Percentiles rank a stretch among this genome's conserved stretches.
These are phyloP conservation scores for Calonectria pseudoreteaudii DNA, from an alignment of 2,329 filamentous ascomycete species.

Conservation along the genomic window DNA sequence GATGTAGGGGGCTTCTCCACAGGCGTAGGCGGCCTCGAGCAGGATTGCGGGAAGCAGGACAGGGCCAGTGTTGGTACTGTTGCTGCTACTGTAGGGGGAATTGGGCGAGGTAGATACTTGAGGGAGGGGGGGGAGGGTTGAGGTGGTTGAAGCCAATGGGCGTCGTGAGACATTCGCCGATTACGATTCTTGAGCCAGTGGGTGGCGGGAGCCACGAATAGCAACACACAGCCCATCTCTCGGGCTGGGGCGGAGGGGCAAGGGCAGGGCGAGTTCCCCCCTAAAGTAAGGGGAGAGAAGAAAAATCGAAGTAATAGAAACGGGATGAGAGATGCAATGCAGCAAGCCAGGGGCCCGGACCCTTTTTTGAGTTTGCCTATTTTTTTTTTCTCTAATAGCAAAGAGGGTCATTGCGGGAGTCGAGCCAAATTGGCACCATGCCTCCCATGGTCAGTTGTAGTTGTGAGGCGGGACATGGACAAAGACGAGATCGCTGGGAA, in stretches of 20 bases:
- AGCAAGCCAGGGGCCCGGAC: constrained; percentile 8
- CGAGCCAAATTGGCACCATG: not conserved
- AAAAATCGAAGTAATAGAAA: not conserved
- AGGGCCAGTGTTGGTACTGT: constrained; percentile 13
- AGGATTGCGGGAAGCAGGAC: constrained; percentile 21
- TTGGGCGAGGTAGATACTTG: constrained; percentile 17
- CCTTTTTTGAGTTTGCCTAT: not conserved
- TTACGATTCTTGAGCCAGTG: constrained; percentile 20
- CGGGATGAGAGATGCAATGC: constrained; percentile 9
- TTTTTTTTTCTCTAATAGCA: not conserved
- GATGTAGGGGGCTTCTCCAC: constrained; percentile 28
- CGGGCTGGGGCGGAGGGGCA: constrained; percentile 1
- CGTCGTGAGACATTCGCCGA: constrained; percentile 15
- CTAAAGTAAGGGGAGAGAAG: constrained; percentile 10
- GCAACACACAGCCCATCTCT: constrained; percentile 24
- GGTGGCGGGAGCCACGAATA: constrained; percentile 26
- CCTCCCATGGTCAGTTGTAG: not conserved
- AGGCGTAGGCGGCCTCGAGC: not conserved
- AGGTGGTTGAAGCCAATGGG: not conserved
- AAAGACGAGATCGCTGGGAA: not conserved
- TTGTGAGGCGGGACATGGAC: not conserved
- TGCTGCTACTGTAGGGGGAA: constrained; percentile 13
- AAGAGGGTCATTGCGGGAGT: constrained; percentile 3
- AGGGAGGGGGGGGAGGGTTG: not conserved
- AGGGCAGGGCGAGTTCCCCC: not conserved